Evolutionary conservation across 192 early-diverging fungal species (phyloP), one percentile per base, ranked within the genome.

Genomic region (Coemansia sp.): DNA sequence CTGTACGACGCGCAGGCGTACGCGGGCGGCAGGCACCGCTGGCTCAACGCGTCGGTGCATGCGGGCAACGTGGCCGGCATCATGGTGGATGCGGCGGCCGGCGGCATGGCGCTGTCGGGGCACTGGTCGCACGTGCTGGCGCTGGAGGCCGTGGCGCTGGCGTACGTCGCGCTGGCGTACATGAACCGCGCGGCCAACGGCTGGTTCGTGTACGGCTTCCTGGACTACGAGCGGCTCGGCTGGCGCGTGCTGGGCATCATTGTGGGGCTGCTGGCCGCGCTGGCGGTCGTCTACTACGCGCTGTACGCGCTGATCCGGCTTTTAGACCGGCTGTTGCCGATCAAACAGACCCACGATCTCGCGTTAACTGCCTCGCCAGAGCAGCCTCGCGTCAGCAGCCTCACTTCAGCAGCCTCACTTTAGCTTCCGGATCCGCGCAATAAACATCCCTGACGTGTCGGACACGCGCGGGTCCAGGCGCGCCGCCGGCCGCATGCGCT

Each of bases 381-480:
- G n/a, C n/a, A n/a, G n/a, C n/a, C n/a, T n/a, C n/a, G n/a, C n/a
- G n/a, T n/a, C 30, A 31, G 30, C 8, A 31, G 8, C 30, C 8
- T 4, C 30, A 8, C 30, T 8, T 31, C 30, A 8, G 30, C 30
- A 31, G 30, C 30, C 30, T 4, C 4, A 17, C n/a, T 21, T 10
- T 19, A 68, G 57, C 58, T 94, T 94, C 55, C 72, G 67, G 58
- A 95, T 83, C 55, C 86, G 62, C 20, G 88, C 88, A 40, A 93
- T 76, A 66, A 95, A 93, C 75, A 77, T 70, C 4, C 75, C 75
- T 10, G 67, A 70, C 8, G 68, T 63, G 12, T 63, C 54, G 34
- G 75, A 77, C 0, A 71, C 68, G 5, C 50, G 32, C 17, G 75
- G 75, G 38, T 77, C 60, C 12, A 77, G 64, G 15, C 75, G 60